Percentiles rank a stretch among this genome's conserved stretches.
Evolutionary conservation across 306 rosid species (phyloP).

Genomic region (Quercus variabilis): DNA sequence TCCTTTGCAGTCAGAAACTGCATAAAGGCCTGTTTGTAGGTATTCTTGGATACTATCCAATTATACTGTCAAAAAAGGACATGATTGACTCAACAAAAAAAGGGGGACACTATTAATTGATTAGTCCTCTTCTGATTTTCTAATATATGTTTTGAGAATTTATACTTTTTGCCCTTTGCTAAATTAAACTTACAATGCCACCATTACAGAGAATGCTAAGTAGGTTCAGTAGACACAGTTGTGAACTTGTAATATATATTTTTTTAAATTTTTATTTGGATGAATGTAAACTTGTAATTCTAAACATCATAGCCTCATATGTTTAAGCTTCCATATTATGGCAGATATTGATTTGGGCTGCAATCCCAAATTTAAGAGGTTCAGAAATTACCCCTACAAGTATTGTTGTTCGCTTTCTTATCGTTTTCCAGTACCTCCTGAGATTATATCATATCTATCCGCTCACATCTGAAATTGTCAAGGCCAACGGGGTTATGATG

Average conservation of each 20-base stretch:
- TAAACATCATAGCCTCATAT: too few species aligned
- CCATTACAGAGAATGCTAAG: neutral
- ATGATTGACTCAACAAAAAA: neutral
- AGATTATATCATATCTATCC: conserved; percentile 60
- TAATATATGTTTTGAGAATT: neutral
- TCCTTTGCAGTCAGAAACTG: neutral
- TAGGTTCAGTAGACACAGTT: neutral
- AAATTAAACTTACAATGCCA: conserved; percentile 3
- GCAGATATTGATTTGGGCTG: conserved; percentile 55
- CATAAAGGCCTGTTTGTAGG: neutral
- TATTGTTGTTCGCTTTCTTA: conserved; percentile 35
- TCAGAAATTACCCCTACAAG: conserved; percentile 46
- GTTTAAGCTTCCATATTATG: conserved; percentile 23
- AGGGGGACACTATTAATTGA: too few species aligned
- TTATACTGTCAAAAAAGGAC: neutral
- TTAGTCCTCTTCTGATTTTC: neutral
- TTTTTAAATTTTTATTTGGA: neutral
- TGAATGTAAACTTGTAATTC: neutral
- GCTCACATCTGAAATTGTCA: conserved; percentile 43
- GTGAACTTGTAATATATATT: neutral
- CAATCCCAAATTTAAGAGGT: conserved; percentile 44
- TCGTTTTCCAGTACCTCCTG: conserved; percentile 52
- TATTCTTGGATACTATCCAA: neutral
- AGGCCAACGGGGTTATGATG: conserved; percentile 56
- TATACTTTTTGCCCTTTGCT: neutral